Evolutionary conservation across 1,284 basidiomycete genomes (phyloP).

Genomic region (Lignosus rhinocerotis): DNA sequence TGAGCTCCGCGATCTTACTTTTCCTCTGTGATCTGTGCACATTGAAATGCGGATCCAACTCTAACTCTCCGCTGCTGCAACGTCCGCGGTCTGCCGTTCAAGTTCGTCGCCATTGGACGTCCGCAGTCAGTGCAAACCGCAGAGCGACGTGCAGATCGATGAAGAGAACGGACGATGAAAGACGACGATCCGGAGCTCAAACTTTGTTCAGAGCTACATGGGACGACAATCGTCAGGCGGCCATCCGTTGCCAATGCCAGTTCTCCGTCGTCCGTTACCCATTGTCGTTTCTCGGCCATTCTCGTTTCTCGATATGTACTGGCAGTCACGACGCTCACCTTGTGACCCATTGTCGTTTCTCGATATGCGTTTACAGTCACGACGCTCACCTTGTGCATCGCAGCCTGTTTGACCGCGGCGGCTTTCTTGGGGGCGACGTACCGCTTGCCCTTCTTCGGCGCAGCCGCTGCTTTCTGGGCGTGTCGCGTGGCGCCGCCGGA

Average conservation of each 20-base stretch:
- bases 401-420: conserved; percentile 63
- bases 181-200: neutral
- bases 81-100: neutral
- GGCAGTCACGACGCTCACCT: conserved; percentile 45
- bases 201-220: too few species aligned
- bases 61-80: too few species aligned
- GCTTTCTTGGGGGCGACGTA: conserved; percentile 74
- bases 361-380: neutral
- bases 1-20: neutral
- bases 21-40: neutral
- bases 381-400: conserved; percentile 61
- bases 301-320: too few species aligned
- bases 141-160: neutral
- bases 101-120: neutral
- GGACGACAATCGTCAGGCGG: too few species aligned
- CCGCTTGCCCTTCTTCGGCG: conserved; percentile 72
- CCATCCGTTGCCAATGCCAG: too few species aligned
- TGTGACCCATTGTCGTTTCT: conserved; percentile 37
- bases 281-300: too few species aligned
- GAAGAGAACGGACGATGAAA: neutral
- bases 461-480: conserved; percentile 60
- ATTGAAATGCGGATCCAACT: neutral
- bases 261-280: too few species aligned
- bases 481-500: conserved; percentile 53
- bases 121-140: too few species aligned